phyloP scores from a whole-genome alignment of 2,329 filamentous ascomycete genomes.

The Dactylellina drechsleri region DNA sequence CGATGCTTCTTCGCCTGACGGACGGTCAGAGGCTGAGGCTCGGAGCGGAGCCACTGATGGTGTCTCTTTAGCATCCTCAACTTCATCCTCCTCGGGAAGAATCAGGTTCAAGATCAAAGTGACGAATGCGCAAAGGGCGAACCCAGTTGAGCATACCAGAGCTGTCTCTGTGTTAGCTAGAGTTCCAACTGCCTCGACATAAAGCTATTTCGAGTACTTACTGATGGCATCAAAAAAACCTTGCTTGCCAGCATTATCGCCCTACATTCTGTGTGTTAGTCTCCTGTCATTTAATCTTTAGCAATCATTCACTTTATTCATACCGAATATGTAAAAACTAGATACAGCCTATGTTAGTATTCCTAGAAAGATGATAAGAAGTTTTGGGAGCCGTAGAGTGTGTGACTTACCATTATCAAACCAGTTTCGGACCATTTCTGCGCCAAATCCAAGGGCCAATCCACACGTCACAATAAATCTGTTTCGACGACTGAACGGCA shows the following conservation, averaged over 20 bases:
- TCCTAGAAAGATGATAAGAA: neutral
- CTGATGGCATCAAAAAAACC: conserved; percentile 78
- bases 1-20: conserved; percentile 67
- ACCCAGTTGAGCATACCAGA: conserved; percentile 73
- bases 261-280: conserved; percentile 17
- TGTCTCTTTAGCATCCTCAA: conserved; percentile 43
- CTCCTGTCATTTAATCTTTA: neutral
- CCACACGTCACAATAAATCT: conserved; percentile 73
- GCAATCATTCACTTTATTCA: conserved; percentile 68
- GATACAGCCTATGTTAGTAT: conserved; percentile 13
- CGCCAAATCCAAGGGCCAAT: conserved; percentile 63
- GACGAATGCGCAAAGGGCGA: conserved; percentile 59
- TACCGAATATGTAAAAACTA: conserved; percentile 53
- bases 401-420: conserved; percentile 61
- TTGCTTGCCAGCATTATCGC: conserved; percentile 57
- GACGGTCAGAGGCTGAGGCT: conserved; percentile 28
- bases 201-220: conserved; percentile 13
- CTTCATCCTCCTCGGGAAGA: conserved; percentile 59
- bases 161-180: conserved; percentile 64
- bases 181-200: neutral
- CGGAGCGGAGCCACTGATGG: conserved; percentile 15
- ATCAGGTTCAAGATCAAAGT: conserved; percentile 64
- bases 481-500: conserved; percentile 61
- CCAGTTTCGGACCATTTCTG: conserved; percentile 65
- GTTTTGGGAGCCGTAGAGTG: neutral